These are phyloP conservation scores for Macrophomina phaseolina DNA, from an alignment of 2,329 filamentous ascomycete species.

Conservation along the genomic window DNA sequence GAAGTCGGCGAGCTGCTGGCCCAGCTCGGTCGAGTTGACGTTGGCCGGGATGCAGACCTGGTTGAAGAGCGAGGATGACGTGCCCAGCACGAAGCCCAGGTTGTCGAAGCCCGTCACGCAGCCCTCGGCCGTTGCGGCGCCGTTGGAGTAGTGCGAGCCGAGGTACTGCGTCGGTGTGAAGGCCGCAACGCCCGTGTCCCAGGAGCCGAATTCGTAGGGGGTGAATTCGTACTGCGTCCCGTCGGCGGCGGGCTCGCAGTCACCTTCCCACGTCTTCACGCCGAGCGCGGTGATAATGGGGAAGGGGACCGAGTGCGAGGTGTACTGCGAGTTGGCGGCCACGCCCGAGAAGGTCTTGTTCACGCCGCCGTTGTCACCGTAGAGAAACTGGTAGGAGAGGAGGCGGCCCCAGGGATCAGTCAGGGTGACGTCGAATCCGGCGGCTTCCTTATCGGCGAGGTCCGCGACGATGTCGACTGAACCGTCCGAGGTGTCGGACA, in stretches of 20 bases:
- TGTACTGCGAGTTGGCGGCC: slow-evolving; percentile 48
- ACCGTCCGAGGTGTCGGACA: slow-evolving; percentile 45
- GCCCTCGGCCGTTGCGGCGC: slow-evolving; percentile 45
- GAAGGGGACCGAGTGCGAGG: slow-evolving; percentile 47
- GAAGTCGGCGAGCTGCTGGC: slow-evolving; percentile 15
- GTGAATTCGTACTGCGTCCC: slow-evolving; percentile 69
- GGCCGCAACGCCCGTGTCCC: slow-evolving; percentile 64
- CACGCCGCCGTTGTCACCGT: slow-evolving; percentile 47
- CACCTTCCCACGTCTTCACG: slow-evolving; percentile 34
- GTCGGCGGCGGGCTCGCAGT: slow-evolving; percentile 52
- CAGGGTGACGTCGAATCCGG: slow-evolving; percentile 49
- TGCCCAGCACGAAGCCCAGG: slow-evolving; percentile 55
- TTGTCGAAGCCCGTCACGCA: slow-evolving; percentile 57
- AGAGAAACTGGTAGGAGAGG: slow-evolving; percentile 48
- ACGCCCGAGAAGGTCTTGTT: slow-evolving; percentile 43
- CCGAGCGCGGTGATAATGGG: slow-evolving; percentile 52
- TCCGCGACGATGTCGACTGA: slow-evolving; percentile 39
- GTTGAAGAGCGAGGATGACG: slow-evolving; percentile 51
- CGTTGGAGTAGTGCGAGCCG: slow-evolving; percentile 63
- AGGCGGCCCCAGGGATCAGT: slow-evolving; percentile 50
- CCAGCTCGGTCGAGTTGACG: slow-evolving; percentile 18
- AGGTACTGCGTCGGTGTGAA: slow-evolving; percentile 67
- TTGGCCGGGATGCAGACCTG: slow-evolving; percentile 34
- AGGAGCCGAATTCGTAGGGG: slow-evolving; percentile 70
- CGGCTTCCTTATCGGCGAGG: slow-evolving; percentile 43